Evolutionary conservation across 202 grass and related monocot species (phyloP), one percentile per base, ranked within the genome.

Genomic region (Zizania palustris): DNA sequence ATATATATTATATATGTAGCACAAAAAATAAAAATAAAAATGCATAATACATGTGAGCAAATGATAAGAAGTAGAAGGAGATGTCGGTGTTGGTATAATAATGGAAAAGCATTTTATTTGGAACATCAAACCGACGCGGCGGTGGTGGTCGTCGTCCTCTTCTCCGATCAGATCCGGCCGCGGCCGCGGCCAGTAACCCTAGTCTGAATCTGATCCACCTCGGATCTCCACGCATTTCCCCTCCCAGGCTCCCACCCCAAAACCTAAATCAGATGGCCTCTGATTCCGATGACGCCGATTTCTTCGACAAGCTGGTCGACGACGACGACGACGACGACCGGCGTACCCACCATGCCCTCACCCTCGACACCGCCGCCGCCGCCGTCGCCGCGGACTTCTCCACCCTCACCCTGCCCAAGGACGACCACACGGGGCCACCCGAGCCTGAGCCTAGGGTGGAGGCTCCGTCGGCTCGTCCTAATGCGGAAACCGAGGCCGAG

Each of bases 261-360:
- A 28, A 28, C 28, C 28, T 28, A 28, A 28, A 2, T 14, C 4
- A 11, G 21, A 93, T 93, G 90, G 88, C 88, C 51, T 80, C 89
- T 16, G 85, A 87, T 48, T 87, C 63, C 20, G 85, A 78, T 28
- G 28, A 87, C 62, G 74, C 77, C 45, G 94, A 93, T 78, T 97
- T 97, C 78, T 97, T 97, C 57, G 89, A 97, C 73, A 97, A 97
- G 67, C 85, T 97, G 1, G 94, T 90, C 63, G 79, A 88, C 44
- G 87, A 89, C 16, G 90, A 97, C n/a, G 82, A 82, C 53, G 65
- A 28, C 28, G 28, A 82, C 53, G 65, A 28, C 28, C 1, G 28
- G 28, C 28, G 28, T 67, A 39, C 41, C 22, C 18, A 51, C 19
- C 79, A 11, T 44, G 42, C 28, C 28, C 49, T 22, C 11, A 1